Conservation (phyloP, 78 protist genomes). For the Pigoraptor vietnamica region DNA sequence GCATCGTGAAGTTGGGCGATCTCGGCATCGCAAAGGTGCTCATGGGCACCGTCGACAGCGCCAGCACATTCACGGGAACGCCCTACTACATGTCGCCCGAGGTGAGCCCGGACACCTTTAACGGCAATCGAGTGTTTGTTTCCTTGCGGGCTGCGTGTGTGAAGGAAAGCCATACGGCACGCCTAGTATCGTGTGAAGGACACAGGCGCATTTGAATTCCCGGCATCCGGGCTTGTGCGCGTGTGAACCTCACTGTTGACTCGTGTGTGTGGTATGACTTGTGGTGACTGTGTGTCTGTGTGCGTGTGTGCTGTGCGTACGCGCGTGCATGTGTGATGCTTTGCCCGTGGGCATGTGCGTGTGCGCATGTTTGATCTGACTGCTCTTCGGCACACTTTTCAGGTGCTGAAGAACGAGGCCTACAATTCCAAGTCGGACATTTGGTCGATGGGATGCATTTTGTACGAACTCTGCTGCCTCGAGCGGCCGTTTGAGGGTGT, state of each 20-base stretch:
- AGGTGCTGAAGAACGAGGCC: too few relatives aligned
- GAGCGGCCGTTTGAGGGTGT: too few relatives aligned
- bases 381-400: too few relatives aligned
- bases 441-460: too few relatives aligned
- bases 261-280: neutral
- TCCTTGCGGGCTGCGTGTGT: neutral
- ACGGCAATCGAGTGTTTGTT: neutral
- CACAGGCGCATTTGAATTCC: neutral
- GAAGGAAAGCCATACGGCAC: too few relatives aligned
- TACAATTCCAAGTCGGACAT: too few relatives aligned
- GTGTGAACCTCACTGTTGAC: neutral
- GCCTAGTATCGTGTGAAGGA: neutral
- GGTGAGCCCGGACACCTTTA: conserved; percentile 19
- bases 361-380: too few relatives aligned
- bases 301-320: neutral
- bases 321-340: neutral
- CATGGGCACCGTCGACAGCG: neutral
- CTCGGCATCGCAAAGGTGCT: conserved; percentile 30
- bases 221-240: neutral
- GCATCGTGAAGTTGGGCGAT: conserved; percentile 43
- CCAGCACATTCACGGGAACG: conserved; percentile 41
- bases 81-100: conserved; percentile 64
- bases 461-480: too few relatives aligned
- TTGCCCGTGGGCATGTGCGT: neutral
- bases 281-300: neutral